Conservation (phyloP, 805 yeast species). For the Yarrowia sp. region DNA sequence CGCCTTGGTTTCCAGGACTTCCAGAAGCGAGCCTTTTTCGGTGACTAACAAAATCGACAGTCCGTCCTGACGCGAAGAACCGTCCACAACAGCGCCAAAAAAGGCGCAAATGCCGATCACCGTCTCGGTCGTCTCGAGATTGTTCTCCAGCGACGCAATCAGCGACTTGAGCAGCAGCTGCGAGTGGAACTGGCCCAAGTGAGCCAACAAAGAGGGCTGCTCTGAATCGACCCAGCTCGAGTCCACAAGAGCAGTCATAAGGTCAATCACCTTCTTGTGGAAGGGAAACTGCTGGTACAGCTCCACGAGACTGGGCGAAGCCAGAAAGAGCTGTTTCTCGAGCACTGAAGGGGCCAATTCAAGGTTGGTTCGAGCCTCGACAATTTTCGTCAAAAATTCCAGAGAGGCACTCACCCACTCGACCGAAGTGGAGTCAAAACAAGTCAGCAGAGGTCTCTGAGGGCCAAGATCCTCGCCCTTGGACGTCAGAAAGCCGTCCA, state of each 20-base stretch:
- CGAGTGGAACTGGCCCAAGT: constrained; percentile 67
- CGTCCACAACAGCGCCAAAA: constrained; percentile 35
- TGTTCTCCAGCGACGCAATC: constrained; percentile 56
- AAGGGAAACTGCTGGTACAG: constrained; percentile 52
- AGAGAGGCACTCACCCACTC: constrained; percentile 53
- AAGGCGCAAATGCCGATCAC: constrained; percentile 34
- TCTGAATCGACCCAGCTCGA: constrained; percentile 42
- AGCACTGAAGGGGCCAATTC: constrained; percentile 57
- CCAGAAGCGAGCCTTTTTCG: constrained; percentile 32
- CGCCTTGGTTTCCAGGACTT: constrained; percentile 34
- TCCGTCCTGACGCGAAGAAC: constrained; percentile 41
- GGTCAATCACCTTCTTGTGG: constrained; percentile 51
- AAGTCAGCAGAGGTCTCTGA: constrained; percentile 51
- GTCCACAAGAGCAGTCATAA: constrained; percentile 47
- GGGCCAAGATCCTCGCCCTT: constrained; percentile 53
- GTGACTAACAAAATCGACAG: constrained; percentile 38
- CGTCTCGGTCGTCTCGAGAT: constrained; percentile 35
- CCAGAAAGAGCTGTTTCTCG: constrained; percentile 58
- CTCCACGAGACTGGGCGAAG: constrained; percentile 55
- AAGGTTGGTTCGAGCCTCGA: constrained; percentile 55
- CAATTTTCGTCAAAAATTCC: constrained; percentile 54
- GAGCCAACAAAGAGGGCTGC: constrained; percentile 78
- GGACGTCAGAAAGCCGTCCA: constrained; percentile 55
- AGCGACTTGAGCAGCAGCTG: constrained; percentile 58
- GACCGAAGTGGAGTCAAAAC: constrained; percentile 49